Base-by-base conservation (phyloP, 2,329 filamentous ascomycete genomes). In the Metarhizium anisopliae region DNA sequence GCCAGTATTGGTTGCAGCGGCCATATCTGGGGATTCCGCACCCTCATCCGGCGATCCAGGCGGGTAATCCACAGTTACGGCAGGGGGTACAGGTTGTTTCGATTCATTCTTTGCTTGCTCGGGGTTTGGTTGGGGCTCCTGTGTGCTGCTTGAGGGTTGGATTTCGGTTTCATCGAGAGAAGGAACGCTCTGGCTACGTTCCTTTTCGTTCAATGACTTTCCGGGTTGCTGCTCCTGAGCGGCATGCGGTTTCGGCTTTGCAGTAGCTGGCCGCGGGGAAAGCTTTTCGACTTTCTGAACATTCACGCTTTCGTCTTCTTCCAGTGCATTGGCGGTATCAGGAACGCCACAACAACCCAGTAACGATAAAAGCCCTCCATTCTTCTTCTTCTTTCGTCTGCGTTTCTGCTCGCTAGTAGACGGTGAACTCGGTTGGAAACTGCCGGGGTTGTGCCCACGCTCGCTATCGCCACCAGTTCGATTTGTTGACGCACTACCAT, bases 401-500 rank as follows among this genome's bases (percentile, higher is more conserved):
- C 82, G 82, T 65, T 77, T 78, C 56, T 76, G 72, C 40, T 74
- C 69, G 54, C 74, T 75, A 53, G 73, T 72, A 8, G 69, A 73
- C 35, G 80, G 78, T 38, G 79, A 80, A 64, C 72, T 78, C 45
- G 77, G 77, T 64, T 78, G 77, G 18, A 79, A 77, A 57, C 75
- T 74, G 59, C 70, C 74, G 38, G 75, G 69, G 5, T 77, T 77
- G 63, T 74, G 76, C 49, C 74, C 75, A 54, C 77, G 77, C 60
- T 78, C 77, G 61, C 76, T 80, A 65, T 75, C 78, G 63, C 74
- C 74, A 64, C 76, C 77, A 59, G 80, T 81, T 66, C 79, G 77
- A 71, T 83, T 84, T 72, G 84, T 89, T 62, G 82, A 83, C 59
- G 82, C 78, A 71, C 85, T 89, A 63, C 83, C 82, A 72, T 87